Evolutionary conservation across 2,329 filamentous ascomycete species (phyloP).

Genomic region (Colletotrichum sansevieriae): DNA sequence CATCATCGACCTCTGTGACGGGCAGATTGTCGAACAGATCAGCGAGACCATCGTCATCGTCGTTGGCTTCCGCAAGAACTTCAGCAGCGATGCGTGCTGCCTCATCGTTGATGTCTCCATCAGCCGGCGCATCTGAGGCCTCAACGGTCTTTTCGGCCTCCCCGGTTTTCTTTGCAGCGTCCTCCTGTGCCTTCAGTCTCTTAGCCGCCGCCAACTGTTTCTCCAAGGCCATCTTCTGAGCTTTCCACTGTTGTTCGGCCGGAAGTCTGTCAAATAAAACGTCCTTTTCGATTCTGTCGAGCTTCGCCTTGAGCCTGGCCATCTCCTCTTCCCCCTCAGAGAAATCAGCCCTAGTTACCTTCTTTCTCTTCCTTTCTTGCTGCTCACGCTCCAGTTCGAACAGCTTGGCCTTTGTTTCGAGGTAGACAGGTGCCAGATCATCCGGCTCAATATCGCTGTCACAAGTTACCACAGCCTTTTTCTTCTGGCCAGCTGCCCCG

Average conservation of each 20-base stretch:
- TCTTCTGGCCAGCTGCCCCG: slow-evolving; percentile 48
- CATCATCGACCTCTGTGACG: slow-evolving; percentile 69
- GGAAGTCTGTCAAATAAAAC: slow-evolving; percentile 78
- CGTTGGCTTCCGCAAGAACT: slow-evolving; percentile 68
- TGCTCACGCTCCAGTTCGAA: slow-evolving; percentile 69
- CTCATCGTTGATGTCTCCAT: slow-evolving; percentile 66
- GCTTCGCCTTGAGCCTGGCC: slow-evolving; percentile 77
- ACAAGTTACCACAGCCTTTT: slow-evolving; percentile 63
- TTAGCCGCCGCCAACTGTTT: slow-evolving; percentile 69
- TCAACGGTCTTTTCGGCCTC: slow-evolving; percentile 28
- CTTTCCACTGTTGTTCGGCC: slow-evolving; percentile 76
- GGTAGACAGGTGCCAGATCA: slow-evolving; percentile 79
- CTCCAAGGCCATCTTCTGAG: slow-evolving; percentile 69
- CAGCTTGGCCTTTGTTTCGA: slow-evolving; percentile 79
- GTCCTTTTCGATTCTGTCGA: slow-evolving; percentile 83
- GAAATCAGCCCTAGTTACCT: slow-evolving; percentile 50
- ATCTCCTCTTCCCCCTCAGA: slow-evolving; percentile 66
- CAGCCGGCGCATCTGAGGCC: slow-evolving; percentile 46
- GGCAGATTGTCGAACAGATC: slow-evolving; percentile 73
- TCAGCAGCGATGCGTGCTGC: slow-evolving; percentile 71
- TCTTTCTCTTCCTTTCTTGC: slow-evolving; percentile 58
- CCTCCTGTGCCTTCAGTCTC: slow-evolving; percentile 54
- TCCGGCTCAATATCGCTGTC: slow-evolving; percentile 82
- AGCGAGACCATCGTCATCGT: slow-evolving; percentile 65
- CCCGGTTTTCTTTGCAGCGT: slow-evolving; percentile 44